Percentiles rank a stretch among this genome's conserved stretches.
Conservation (phyloP, 805 yeast species). For the Candida sithepensis region DNA sequence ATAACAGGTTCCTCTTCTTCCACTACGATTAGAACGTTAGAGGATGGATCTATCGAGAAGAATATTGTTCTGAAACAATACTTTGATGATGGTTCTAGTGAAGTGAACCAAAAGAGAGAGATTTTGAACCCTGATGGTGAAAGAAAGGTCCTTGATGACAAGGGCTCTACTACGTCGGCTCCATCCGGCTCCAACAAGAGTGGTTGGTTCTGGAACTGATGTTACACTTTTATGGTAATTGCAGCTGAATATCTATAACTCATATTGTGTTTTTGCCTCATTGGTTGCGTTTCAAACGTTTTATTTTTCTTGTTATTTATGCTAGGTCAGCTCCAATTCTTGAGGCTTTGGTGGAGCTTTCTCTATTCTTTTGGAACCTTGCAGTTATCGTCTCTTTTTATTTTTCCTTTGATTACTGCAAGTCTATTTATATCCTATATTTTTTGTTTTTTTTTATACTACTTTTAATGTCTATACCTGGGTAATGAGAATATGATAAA, state of each 20-base stretch:
- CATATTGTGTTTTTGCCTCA: neutral
- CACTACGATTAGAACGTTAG: conserved; percentile 33
- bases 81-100: conserved; percentile 42
- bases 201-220: conserved; percentile 32
- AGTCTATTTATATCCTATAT: neutral
- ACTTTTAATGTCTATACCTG: neutral
- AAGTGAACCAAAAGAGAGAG: conserved; percentile 36
- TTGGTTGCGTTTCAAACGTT: neutral
- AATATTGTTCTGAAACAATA: conserved; percentile 33
- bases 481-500: neutral
- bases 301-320: too few relatives aligned
- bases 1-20: conserved; percentile 36
- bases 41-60: conserved; percentile 42
- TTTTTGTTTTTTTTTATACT: neutral
- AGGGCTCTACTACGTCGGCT: conserved; percentile 10
- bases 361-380: too few relatives aligned
- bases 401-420: neutral
- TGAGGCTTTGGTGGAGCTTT: too few relatives aligned
- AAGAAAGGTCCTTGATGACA: conserved; percentile 24
- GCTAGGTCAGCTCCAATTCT: too few relatives aligned
- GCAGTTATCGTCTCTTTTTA: conserved; percentile 1
- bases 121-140: conserved; percentile 36
- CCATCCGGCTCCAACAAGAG: conserved; percentile 1
- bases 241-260: too few relatives aligned
- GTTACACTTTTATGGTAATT: neutral